Base-by-base conservation (phyloP, 805 yeast genomes). In the Naumovozyma castellii region DNA sequence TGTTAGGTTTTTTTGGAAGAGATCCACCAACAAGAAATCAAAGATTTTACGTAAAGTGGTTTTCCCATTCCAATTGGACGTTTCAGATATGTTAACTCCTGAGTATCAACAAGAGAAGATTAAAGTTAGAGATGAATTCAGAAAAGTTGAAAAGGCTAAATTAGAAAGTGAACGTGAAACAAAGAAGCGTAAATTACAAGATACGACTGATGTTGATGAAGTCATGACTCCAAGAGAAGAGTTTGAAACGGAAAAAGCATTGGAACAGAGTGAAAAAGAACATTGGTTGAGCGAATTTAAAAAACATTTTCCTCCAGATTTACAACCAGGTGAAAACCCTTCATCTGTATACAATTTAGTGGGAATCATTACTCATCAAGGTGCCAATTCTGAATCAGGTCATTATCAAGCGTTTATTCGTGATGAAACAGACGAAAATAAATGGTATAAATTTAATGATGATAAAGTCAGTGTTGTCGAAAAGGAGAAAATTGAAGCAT, bases 391-490 rank as follows among this genome's bases (percentile, higher is more conserved):
- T 0, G 97, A 92, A 60, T 82, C 95, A 20, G 99, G 99, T 14
- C 99, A 92, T 64, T 92, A 92, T 63, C 97, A 88, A 65, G 79
- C 90, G 20, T 92, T 84, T 65, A 80, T 83, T 13, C 79, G 75
- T 52, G 92, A 88, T 60, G 75, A 70, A 27, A 64, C 62, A 15
- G 86, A 80, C 54, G 88, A 84, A 25, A 79, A 82, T 36, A 73
- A 69, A 46, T 92, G 99, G 99, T 90, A 84, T 81, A 80, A 80
- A 62, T 92, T 85, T 65, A 87, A 92, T 59, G 99, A 92, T 62
- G 95, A 88, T 64, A 81, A 81, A 57, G 95, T 92, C 14, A 67
- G 76, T 5, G 66, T 71, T 32, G 87, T 88, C n/a, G 76, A 72
- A 45, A 82, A 77, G 55, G 92, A 87, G 38, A 85, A 76, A 56